These are phyloP conservation scores for Leccinum fallax DNA, from an alignment of 1,284 basidiomycete species.

Conservation along the genomic window DNA sequence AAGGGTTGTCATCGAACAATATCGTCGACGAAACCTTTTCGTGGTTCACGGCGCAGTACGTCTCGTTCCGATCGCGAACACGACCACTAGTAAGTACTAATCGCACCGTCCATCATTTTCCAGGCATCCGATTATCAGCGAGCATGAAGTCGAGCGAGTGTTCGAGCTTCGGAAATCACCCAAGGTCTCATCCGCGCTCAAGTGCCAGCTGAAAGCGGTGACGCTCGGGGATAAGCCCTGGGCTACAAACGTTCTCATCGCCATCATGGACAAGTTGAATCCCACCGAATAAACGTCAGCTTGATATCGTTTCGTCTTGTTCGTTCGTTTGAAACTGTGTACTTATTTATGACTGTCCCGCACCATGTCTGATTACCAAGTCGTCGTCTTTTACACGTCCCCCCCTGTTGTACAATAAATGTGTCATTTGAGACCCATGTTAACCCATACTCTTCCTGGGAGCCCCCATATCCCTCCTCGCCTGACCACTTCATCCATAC, in stretches of 20 bases:
- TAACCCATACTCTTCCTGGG: constrained; percentile 36
- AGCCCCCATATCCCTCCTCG: constrained; percentile 37
- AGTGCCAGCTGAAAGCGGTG: constrained; percentile 24
- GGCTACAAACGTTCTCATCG: constrained; percentile 26
- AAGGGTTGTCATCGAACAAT: constrained; percentile 29
- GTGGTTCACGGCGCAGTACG: constrained; percentile 36
- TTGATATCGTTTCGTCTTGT: constrained; percentile 1
- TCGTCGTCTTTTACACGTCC: neutral
- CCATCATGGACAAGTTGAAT: constrained; percentile 29
- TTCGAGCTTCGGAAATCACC: constrained; percentile 24
- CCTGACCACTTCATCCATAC: constrained; percentile 37
- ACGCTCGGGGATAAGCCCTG: constrained; percentile 31
- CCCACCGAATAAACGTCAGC: constrained; percentile 1
- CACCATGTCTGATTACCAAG: neutral
- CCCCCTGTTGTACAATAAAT: constrained; percentile 13
- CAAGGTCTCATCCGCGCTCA: constrained; percentile 25
- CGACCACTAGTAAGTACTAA: neutral
- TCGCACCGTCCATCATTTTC: neutral
- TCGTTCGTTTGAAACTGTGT: neutral
- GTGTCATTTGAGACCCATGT: constrained; percentile 18
- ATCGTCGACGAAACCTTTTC: constrained; percentile 35
- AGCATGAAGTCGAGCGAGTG: constrained; percentile 25
- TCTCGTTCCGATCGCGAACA: neutral
- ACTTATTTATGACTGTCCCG: neutral
- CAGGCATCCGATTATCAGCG: constrained; percentile 20